Evolutionary conservation across 768 basidiomycete species (phyloP), one percentile per base, ranked within the genome.

Genomic region (Serendipita sp.): DNA sequence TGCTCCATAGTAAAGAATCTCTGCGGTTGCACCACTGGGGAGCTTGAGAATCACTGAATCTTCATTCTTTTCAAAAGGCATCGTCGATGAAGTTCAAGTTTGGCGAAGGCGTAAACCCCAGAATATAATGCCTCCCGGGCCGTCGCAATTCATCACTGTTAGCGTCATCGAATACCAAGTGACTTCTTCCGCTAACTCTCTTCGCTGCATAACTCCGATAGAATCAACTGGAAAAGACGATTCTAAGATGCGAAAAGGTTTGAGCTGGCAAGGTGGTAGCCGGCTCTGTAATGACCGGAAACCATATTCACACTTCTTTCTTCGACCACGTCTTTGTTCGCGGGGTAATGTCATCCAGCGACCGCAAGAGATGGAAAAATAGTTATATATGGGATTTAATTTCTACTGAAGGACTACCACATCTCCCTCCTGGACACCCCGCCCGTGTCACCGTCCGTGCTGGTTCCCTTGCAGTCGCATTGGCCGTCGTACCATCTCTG

Each of bases 1-100:
- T 0, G 92, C 92, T 3, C 93, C 93, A 69, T 87, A 95, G 34
- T 86, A 74, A 5, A 90, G 77, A 44, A 91, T 76, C 69, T 83
- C 80, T 13, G 62, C 62, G 33, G 50, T 55, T 0, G 65, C 29
- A 16, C 66, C 66, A 13, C 37, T 40, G 5, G 37, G 37, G 5
- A 40, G 37, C 37, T 40, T 13, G 37, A 40, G 37, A 40, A 40
- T 40, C 13, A 40, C 37, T 40, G 3, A 73, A 81, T 3, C 78
- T 80, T 13, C 86, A 71, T n/a, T 86, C 88, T 87, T 90, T 66
- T 45, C 15, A 16, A 31, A 34, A 4, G 44, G 18, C 46, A 5
- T 52, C 8, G n/a, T 63, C 11, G 44, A 16, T 34, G 11, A 46
- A 11, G 44, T 62, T 40, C 16, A 36, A 62, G 44, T 11, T n/a